Evolutionary conservation across 805 yeast species (phyloP), one percentile per base, ranked within the genome.

Genomic region (Scheffersomyces amazonensis): DNA sequence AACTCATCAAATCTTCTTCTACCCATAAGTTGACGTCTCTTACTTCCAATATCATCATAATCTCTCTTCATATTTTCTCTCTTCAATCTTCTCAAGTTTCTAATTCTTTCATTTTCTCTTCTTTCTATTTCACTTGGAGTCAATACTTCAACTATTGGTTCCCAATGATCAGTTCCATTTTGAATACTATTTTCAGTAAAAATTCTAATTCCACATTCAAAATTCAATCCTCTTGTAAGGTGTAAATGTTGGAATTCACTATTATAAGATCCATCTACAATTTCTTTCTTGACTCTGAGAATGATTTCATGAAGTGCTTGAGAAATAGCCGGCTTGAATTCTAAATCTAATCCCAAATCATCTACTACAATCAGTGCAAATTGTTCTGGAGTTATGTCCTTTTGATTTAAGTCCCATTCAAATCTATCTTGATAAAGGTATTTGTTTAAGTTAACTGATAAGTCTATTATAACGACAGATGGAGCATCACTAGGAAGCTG

Each of bases 81-180:
- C 70, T 95, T 91, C 56, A 90, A 72, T 56, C 99, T 80, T 62
- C 99, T 78, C 44, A 88, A 73, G 56, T 86, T 89, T 60, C 98
- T 76, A 51, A 90, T 96, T 54, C 95, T 81, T 63, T 93, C 99
- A 49, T 89, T 88, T 58, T 93, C 98, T 48, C 98, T 76, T 64
- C 84, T 83, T 56, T 91, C 97, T 40, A 93, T 87, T 61, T 93
- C 99, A 78, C 90, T 88, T 38, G 87, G 90, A 1, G 93, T 81
- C 42, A 93, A 72, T 11, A 80, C 78, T 60, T 91, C 98, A 5
- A 91, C 83, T 31, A 80, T 74, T 19, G 99, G 99, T 38, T 83
- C 81, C 95, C 96, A 93, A 30, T 70, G 76, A 25, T 81, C 85
- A 22, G 95, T 96, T 18, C 87, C 73, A 35, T 79, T 80, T 53